These are phyloP conservation scores for Botrytis porri DNA, from an alignment of 2,329 filamentous ascomycete species.

Conservation along the genomic window DNA sequence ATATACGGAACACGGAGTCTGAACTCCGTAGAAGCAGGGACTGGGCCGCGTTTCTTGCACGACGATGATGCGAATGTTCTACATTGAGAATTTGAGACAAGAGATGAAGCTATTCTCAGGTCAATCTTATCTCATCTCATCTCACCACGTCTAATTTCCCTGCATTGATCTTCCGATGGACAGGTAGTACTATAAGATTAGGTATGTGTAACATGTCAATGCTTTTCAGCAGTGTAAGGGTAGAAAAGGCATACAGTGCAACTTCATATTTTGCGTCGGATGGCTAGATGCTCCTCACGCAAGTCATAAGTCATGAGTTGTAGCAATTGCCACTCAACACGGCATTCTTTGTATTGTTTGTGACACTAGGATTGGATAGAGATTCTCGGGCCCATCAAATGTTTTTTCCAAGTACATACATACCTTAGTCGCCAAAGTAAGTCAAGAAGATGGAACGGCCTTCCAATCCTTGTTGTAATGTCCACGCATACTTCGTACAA, in stretches of 20 bases:
- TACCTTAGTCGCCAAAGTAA: background rate
- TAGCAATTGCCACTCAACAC: slow-evolving; percentile 7
- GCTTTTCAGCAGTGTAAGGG: slow-evolving; percentile 2
- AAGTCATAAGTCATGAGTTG: slow-evolving; percentile 2
- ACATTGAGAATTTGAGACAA: background rate
- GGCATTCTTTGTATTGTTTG: slow-evolving; percentile 4
- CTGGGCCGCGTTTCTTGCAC: background rate
- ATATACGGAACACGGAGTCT: background rate
- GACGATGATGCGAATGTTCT: background rate
- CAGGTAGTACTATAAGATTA: slow-evolving; percentile 6
- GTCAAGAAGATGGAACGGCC: background rate
- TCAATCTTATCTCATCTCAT: slow-evolving; percentile 21
- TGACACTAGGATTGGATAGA: slow-evolving; percentile 3
- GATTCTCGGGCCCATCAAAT: background rate
- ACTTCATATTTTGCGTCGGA: background rate
- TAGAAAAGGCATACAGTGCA: background rate
- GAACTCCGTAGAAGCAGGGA: background rate
- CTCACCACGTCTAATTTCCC: background rate
- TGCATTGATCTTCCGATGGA: slow-evolving; percentile 16
- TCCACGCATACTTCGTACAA: background rate
- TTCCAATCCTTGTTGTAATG: background rate
- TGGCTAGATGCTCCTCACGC: background rate
- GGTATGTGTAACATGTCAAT: slow-evolving; percentile 12
- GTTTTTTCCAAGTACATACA: background rate
- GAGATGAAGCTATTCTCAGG: background rate